Percentiles rank a stretch among this genome's conserved stretches.
phyloP scores from a whole-genome alignment of 805 yeast species.

The Spathaspora passalidarum region DNA sequence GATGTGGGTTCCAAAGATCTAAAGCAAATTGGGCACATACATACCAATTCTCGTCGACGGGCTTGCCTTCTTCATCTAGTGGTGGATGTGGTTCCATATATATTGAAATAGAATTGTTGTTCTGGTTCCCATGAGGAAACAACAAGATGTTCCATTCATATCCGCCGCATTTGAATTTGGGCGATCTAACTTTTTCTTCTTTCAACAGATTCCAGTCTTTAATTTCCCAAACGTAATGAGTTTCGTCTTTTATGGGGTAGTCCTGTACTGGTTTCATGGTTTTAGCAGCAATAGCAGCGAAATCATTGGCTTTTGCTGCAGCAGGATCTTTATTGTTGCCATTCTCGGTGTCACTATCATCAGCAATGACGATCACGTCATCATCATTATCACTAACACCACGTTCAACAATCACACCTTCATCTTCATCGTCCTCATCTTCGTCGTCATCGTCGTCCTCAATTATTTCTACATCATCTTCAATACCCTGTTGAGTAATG shows the following conservation, averaged over 20 bases:
- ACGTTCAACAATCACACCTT: conserved; percentile 6
- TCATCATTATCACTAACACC: conserved; percentile 6
- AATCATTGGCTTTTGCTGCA: conserved; percentile 27
- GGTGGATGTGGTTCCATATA: conserved; percentile 75
- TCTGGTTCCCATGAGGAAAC: conserved; percentile 72
- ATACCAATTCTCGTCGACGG: conserved; percentile 61
- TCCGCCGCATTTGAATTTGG: conserved; percentile 54
- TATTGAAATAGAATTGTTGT: conserved; percentile 54
- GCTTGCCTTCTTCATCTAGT: conserved; percentile 23
- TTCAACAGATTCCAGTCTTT: conserved; percentile 42
- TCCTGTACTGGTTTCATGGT: conserved; percentile 39
- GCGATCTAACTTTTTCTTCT: conserved; percentile 45
- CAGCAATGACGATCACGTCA: conserved; percentile 11
- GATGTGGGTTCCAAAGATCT: conserved; percentile 76
- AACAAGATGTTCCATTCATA: conserved; percentile 67
- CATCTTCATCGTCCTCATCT: conserved; percentile 15
- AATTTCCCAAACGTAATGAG: conserved; percentile 49
- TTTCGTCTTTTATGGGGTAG: conserved; percentile 34
- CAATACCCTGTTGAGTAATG: conserved; percentile 8
- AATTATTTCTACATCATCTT: conserved; percentile 10
- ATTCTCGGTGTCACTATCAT: background rate
- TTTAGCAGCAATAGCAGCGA: conserved; percentile 21
- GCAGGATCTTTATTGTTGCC: background rate
- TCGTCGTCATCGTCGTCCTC: conserved; percentile 18
- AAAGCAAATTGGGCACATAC: conserved; percentile 91